Percentiles rank a stretch among this genome's conserved stretches.
These are phyloP conservation scores for Melaleuca quinquenervia DNA, from an alignment of 345 rosid genomes.

Conservation along the genomic window DNA sequence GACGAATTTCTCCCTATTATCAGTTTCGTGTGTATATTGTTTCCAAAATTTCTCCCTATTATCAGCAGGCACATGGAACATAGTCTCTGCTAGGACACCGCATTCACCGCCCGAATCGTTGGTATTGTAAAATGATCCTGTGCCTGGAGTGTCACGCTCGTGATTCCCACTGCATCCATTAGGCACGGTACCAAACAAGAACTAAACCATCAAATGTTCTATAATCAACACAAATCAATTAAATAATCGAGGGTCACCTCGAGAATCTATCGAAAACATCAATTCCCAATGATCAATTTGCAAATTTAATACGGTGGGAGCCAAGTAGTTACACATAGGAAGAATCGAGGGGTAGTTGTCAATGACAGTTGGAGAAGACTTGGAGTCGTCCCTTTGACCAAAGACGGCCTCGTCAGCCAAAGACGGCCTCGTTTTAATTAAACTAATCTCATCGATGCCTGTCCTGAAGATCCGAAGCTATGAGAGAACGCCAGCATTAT, in stretches of 20 bases:
- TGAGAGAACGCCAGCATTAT: neutral
- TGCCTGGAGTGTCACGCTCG: slow-evolving; percentile 62
- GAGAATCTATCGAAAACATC: neutral
- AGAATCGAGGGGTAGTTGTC: slow-evolving; percentile 16
- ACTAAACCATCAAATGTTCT: neutral
- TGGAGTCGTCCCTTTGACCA: slow-evolving; percentile 17
- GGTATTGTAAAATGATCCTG: slow-evolving; percentile 44
- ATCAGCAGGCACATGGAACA: slow-evolving; percentile 41
- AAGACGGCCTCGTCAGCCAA: neutral
- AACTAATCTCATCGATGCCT: neutral
- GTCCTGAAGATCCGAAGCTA: neutral
- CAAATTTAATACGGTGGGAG: neutral
- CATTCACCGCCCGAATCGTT: slow-evolving; percentile 48
- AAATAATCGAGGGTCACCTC: neutral
- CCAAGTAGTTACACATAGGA: slow-evolving; percentile 24
- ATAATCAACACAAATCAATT: neutral
- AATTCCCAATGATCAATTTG: neutral
- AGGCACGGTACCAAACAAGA: neutral
- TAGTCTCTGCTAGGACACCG: slow-evolving; percentile 37
- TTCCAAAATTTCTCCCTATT: slow-evolving; percentile 59
- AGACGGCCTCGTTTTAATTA: neutral
- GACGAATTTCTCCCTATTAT: too few relatives aligned
- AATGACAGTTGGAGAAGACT: slow-evolving; percentile 18
- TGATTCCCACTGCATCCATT: slow-evolving; percentile 48
- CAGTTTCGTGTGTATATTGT: too few relatives aligned